Base-by-base conservation (phyloP, 2,329 filamentous ascomycete genomes). In the Colletotrichum lindemuthianum region DNA sequence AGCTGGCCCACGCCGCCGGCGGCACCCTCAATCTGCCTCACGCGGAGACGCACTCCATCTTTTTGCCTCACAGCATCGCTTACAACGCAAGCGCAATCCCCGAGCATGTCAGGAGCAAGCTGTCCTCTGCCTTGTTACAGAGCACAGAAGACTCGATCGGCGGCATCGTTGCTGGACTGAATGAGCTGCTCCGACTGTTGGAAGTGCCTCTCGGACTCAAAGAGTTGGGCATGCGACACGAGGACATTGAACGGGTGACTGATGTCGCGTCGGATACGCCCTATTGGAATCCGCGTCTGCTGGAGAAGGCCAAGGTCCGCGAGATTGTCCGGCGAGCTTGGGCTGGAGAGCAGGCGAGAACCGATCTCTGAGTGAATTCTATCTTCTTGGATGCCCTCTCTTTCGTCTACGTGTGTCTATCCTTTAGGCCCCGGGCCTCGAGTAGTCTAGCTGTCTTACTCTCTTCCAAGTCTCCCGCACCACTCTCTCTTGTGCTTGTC, bases 391-490 rank as follows among this genome's bases (percentile, higher is more conserved):
- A 24, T 24, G 24, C 24, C 24, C 9, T 52, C 12, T 11, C 32
- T 10, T 11, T 5, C 12, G 15, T 15, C 7, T 34, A 50, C 52
- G 49, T 32, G 9, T 36, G n/a, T 57, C 2, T 43, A 33, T 51
- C 8, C 2, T 39, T 41, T 67, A 86, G 55, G 79, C 83, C 2
- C 89, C 89, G 1, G 89, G 90, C 16, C 91, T 81, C 32, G 79
- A 78, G 72, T 93, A 93, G 69, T 92, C 88, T 59, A 93, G 76
- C 11, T 82, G 77, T 54, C 84, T 79, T 6, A 92, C 90, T 39
- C 91, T 82, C 68, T 84, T 85, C 91, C 91, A 93, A 1, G 91
- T 88, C 70, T 92, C 90, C 47, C 90, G 81, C 2, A 92, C 89
- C 0, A 89, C 85, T 63, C 91, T 81, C 69, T 92, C 90, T 70